These are phyloP conservation scores for Ceratobasidium sp. DNA, from an alignment of 1,284 basidiomycete genomes.

Conservation along the genomic window DNA sequence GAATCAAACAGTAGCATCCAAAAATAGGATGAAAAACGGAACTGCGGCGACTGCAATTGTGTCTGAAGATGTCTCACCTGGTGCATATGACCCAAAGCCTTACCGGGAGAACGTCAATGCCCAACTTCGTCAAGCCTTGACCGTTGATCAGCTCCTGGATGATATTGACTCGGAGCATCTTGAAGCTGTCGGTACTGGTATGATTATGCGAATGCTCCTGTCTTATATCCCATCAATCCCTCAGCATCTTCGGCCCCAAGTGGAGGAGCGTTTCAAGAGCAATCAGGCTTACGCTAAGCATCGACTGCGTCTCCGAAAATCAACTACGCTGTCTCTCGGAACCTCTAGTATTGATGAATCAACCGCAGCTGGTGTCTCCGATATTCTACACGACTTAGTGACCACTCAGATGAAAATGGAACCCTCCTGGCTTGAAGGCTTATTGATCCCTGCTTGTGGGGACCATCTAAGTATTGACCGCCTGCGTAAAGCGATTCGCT, in stretches of 20 bases:
- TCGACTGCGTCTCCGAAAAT: background rate
- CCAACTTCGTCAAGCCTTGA: background rate
- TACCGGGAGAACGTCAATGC: background rate
- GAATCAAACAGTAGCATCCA: background rate
- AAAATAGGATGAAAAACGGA: slow-evolving; percentile 5
- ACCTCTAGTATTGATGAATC: slow-evolving; percentile 26
- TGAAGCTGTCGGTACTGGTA: background rate
- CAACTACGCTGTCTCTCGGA: background rate
- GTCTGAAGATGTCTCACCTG: slow-evolving; percentile 1
- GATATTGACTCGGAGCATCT: slow-evolving; percentile 18
- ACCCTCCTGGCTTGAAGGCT: slow-evolving; percentile 20
- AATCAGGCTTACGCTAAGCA: background rate
- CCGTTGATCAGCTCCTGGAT: background rate
- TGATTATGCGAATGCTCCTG: slow-evolving; percentile 9
- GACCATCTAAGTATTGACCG: slow-evolving; percentile 59
- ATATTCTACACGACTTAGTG: slow-evolving; percentile 1
- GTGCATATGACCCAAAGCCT: slow-evolving; percentile 12
- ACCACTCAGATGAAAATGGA: slow-evolving; percentile 17
- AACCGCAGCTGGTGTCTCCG: background rate
- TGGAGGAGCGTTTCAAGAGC: background rate
- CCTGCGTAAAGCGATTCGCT: slow-evolving; percentile 56
- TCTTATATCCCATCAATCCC: background rate
- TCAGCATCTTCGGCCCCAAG: background rate
- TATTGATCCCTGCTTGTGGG: slow-evolving; percentile 53
- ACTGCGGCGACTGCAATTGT: slow-evolving; percentile 26